Evolutionary conservation across 345 rosid genomes (phyloP), one percentile per base, ranked within the genome.

Genomic region (Acer negundo): DNA sequence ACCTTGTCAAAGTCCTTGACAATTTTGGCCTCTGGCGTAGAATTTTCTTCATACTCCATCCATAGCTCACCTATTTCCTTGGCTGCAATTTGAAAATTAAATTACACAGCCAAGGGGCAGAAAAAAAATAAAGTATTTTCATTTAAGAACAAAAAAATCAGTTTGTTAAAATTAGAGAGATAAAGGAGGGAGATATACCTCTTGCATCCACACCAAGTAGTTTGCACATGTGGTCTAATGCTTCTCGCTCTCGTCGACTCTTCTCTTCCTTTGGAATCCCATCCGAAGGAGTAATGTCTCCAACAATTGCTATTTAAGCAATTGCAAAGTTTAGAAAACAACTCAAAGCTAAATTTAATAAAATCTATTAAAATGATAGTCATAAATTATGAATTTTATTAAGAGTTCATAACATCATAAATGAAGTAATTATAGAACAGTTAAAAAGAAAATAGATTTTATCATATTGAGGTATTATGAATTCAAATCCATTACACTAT

Each of bases 1-100:
- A 92, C 97, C 94, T 92, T 95, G 80, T 95, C 99, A 42, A 93
- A 91, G 76, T 95, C 99, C 89, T 95, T 95, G 71, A 95, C 98
- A 75, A 95, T 78, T 86, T 95, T 92, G 56, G 99, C 99, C 85
- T 95, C 98, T 7, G 92, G 87, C n/a, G 98, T 83, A n/a, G 89
- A 81, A 82, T 92, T 91, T 28, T 90, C 97, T 81, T 95, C 99
- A 38, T 95, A 95, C 80, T 95, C 99, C 87, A 75, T 85, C 98
- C 99, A 95, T 16, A 95, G 77, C 61, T 88, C 91, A 55, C 74
- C 68, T 23, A 95, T 85, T 86, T 95, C 99, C 77, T 91, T 80
- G 12, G 95, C 99, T 95, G 85, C 83, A 84, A 38, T 74, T 55
- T 47, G 59, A 53, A 75, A 59, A 67, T 35, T 61, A 62, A 8